These are phyloP conservation scores for Heterobasidion annosum DNA, from an alignment of 1,284 basidiomycete genomes.

Conservation along the genomic window DNA sequence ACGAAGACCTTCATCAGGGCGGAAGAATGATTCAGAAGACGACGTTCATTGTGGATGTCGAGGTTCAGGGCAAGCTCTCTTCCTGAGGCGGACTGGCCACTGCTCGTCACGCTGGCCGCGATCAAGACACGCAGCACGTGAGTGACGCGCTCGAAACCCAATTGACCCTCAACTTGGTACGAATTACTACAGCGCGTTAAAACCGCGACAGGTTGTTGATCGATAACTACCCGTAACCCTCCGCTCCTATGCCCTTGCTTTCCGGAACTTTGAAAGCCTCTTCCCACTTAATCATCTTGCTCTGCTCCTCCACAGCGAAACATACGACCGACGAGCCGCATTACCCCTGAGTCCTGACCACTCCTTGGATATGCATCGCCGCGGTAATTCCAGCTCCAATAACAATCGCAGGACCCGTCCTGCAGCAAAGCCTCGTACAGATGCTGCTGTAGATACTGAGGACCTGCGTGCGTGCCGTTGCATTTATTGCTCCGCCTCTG, in stretches of 20 bases:
- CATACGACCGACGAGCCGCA: neutral
- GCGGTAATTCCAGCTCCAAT: neutral
- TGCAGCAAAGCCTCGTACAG: neutral
- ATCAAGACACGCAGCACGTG: neutral
- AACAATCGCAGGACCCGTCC: neutral
- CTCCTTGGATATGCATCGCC: neutral
- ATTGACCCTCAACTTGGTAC: no score
- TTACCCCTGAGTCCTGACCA: neutral
- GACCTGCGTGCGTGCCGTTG: slow-evolving; percentile 4
- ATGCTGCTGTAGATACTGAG: slow-evolving; percentile 9
- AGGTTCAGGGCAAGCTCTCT: neutral
- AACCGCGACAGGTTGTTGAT: no score
- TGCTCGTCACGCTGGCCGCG: neutral
- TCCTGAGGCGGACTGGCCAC: neutral
- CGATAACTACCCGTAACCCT: no score
- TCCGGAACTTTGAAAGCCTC: no score
- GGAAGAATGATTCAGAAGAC: neutral
- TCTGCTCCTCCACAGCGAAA: neutral
- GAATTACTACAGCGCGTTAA: no score
- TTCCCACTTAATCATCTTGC: neutral
- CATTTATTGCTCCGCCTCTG: neutral
- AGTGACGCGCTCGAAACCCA: neutral
- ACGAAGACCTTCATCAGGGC: slow-evolving; percentile 20
- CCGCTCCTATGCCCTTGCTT: no score
- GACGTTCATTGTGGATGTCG: no score